Evolutionary conservation across 2,329 filamentous ascomycete genomes (phyloP).

Genomic region (Verticillium nonalfalfae): DNA sequence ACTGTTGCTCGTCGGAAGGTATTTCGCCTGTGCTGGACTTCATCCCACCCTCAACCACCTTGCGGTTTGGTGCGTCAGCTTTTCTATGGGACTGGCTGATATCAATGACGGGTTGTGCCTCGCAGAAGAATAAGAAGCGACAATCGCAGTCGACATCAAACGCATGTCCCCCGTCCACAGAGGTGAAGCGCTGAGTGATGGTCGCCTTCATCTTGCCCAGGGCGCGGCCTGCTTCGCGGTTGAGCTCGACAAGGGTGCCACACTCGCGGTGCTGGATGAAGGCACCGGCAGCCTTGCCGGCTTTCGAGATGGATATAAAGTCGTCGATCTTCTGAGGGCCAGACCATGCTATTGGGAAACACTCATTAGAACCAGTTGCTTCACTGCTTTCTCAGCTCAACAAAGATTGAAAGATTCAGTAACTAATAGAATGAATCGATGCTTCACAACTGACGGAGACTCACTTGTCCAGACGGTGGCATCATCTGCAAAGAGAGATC

Average conservation of each 20-base stretch:
- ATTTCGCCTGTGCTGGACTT: not conserved
- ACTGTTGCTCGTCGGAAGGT: too few relatives aligned
- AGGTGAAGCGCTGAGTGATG: constrained; percentile 42
- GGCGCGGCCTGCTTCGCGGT: constrained; percentile 28
- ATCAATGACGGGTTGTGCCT: constrained; percentile 16
- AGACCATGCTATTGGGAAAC: constrained; percentile 33
- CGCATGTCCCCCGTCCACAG: constrained; percentile 19
- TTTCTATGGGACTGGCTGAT: not conserved
- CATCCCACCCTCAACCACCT: too few relatives aligned
- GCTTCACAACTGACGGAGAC: constrained; percentile 12
- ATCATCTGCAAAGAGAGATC: constrained; percentile 37
- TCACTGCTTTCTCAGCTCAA: too few relatives aligned
- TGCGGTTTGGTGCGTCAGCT: not conserved
- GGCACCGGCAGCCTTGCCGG: constrained; percentile 41
- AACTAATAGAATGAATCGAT: too few relatives aligned
- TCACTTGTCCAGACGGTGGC: constrained; percentile 44
- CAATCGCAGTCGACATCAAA: constrained; percentile 46
- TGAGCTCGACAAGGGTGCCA: constrained; percentile 39
- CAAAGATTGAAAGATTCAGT: too few relatives aligned
- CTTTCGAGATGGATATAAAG: constrained; percentile 36
- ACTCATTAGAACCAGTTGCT: too few relatives aligned
- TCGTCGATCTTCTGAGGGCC: constrained; percentile 29
- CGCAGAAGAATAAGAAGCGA: constrained; percentile 42
- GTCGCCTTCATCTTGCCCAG: constrained; percentile 49
- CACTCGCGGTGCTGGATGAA: constrained; percentile 53